Evolutionary conservation across 352 stramenopile species (phyloP).

Genomic region (Phytophthora agathidicida): DNA sequence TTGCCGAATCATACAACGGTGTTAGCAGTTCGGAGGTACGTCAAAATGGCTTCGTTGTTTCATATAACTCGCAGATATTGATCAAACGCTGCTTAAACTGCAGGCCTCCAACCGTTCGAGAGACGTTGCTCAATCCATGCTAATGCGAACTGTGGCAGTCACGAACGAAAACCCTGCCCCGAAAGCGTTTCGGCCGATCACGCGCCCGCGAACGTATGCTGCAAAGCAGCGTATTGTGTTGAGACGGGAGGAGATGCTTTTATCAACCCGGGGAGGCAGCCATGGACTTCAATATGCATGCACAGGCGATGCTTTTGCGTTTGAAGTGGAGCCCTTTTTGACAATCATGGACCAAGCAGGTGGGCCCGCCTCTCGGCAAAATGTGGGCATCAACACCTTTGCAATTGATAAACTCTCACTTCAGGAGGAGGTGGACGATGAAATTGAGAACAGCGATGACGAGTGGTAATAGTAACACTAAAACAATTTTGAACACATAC

Average conservation of each 20-base stretch:
- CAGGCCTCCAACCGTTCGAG: slow-evolving; percentile 68
- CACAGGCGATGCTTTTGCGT: slow-evolving; percentile 63
- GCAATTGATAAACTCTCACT: slow-evolving; percentile 19
- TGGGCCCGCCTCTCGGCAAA: background rate
- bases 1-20: slow-evolving; percentile 59
- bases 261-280: slow-evolving; percentile 15
- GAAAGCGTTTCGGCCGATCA: slow-evolving; percentile 78
- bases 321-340: slow-evolving; percentile 76
- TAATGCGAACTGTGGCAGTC: slow-evolving; percentile 68
- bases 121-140: slow-evolving; percentile 54
- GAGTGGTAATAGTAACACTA: slow-evolving; percentile 46
- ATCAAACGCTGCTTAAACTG: background rate
- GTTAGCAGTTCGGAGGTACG: slow-evolving; percentile 58
- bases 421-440: slow-evolving; percentile 53
- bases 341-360: slow-evolving; percentile 41
- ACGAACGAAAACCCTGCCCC: slow-evolving; percentile 75
- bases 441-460: slow-evolving; percentile 72
- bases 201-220: slow-evolving; percentile 51
- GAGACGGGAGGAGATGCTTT: slow-evolving; percentile 48
- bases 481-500: slow-evolving; percentile 35
- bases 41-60: background rate
- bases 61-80: background rate
- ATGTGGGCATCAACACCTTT: background rate
- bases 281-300: slow-evolving; percentile 42
- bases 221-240: slow-evolving; percentile 51